A percentile compares a stretch with the other conserved stretches of the same genome.
Conservation (phyloP, 2,329 filamentous ascomycete genomes). For the Calonectria pauciramosa region DNA sequence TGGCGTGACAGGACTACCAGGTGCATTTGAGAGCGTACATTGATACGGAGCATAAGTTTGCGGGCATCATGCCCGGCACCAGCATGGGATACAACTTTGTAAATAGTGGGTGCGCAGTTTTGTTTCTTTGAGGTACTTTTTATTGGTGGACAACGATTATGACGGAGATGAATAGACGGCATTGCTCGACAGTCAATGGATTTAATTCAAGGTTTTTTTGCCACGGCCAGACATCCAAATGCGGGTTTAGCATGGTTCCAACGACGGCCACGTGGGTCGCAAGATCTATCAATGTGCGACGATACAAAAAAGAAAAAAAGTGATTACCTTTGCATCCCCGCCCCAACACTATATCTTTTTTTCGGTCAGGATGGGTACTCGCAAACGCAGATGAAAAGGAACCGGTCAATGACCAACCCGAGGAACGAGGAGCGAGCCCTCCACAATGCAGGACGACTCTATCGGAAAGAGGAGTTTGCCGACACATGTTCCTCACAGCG, state of each 20-base stretch:
- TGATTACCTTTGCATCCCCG: not conserved
- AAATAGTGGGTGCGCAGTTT: conserved; percentile 17
- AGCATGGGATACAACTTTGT: conserved; percentile 10
- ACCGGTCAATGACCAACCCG: not conserved
- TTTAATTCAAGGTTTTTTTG: not conserved
- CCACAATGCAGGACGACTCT: not conserved
- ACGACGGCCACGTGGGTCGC: not conserved
- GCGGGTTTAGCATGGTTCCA: not conserved
- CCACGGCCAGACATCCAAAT: conserved; percentile 5
- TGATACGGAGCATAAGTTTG: conserved; percentile 7
- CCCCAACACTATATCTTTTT: not conserved
- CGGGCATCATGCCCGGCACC: not conserved
- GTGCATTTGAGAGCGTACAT: conserved; percentile 14
- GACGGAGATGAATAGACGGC: conserved; percentile 25
- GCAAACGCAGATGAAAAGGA: not conserved
- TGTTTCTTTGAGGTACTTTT: not conserved
- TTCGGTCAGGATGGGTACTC: not conserved
- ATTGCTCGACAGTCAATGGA: not conserved
- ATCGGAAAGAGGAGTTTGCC: not conserved
- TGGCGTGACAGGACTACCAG: conserved; percentile 6
- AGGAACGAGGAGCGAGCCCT: not conserved
- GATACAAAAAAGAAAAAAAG: not conserved
- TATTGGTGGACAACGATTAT: conserved; percentile 11
- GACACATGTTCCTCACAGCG: conserved; percentile 12
- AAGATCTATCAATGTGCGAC: not conserved